A percentile compares a stretch with the other conserved stretches of the same genome.
Conservation (phyloP, 352 stramenopile genomes). For the Phytophthora ohioensis region DNA sequence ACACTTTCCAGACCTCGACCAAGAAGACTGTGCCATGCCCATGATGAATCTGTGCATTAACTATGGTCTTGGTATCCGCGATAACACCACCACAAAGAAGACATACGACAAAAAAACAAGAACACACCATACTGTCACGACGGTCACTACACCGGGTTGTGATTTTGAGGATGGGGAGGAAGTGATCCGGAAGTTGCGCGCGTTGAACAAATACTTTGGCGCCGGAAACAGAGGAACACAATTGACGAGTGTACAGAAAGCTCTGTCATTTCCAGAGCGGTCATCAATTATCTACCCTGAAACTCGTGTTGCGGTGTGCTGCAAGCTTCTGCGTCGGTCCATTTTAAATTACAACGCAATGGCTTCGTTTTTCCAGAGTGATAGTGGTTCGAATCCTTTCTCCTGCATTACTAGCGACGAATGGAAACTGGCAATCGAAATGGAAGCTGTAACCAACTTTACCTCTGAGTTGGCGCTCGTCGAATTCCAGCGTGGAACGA, state of each 20-base stretch:
- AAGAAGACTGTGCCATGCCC: slow-evolving; percentile 5
- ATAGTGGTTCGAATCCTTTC: not conserved
- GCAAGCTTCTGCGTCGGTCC: slow-evolving; percentile 1
- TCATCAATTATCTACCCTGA: not conserved
- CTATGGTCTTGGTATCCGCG: slow-evolving; percentile 4
- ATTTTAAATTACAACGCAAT: slow-evolving; percentile 7
- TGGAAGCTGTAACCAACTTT: slow-evolving; percentile 13
- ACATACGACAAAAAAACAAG: not conserved
- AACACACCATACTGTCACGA: not conserved
- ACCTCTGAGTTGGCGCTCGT: slow-evolving; percentile 6
- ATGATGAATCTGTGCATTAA: slow-evolving; percentile 1
- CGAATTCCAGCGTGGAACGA: slow-evolving; percentile 1
- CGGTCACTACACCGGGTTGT: not conserved
- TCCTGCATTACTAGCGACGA: slow-evolving; percentile 1
- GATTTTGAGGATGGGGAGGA: not conserved
- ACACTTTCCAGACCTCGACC: not conserved
- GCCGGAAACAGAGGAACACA: not conserved
- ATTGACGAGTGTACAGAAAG: not conserved
- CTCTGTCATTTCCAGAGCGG: slow-evolving; percentile 2
- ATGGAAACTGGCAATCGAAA: slow-evolving; percentile 3
- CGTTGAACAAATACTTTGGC: not conserved
- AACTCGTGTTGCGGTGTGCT: slow-evolving; percentile 8
- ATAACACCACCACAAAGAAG: not conserved
- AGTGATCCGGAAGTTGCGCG: slow-evolving; percentile 1
- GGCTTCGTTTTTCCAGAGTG: not conserved